A percentile compares a stretch with the other conserved stretches of the same genome.
Evolutionary conservation across 768 basidiomycete species (phyloP).

Genomic region (Grammothele lineata): DNA sequence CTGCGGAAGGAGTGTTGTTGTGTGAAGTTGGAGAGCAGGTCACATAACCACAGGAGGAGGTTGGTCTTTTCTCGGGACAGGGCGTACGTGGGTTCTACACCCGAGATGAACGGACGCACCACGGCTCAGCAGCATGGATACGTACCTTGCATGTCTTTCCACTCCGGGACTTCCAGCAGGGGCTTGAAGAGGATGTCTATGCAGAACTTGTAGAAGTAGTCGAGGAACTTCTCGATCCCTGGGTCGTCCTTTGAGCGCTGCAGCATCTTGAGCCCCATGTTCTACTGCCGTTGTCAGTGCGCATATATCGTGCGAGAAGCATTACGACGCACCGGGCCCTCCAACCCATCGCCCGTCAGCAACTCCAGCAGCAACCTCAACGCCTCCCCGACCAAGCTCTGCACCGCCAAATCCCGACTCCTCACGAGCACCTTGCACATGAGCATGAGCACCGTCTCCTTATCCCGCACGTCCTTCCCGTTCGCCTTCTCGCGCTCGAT

Average conservation of each 20-base stretch:
- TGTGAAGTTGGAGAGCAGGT: slow-evolving; percentile 85
- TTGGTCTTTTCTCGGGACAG: slow-evolving; percentile 74
- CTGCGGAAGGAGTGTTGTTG: slow-evolving; percentile 89
- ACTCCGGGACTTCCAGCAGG: slow-evolving; percentile 68
- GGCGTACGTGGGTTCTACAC: slow-evolving; percentile 45
- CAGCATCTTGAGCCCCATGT: slow-evolving; percentile 40
- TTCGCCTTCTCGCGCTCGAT: slow-evolving; percentile 61
- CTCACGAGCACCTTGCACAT: slow-evolving; percentile 74
- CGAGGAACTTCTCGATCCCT: slow-evolving; percentile 82
- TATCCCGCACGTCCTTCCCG: slow-evolving; percentile 57
- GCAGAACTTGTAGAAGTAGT: slow-evolving; percentile 90
- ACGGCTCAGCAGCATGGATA: not conserved
- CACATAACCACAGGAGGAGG: slow-evolving; percentile 85
- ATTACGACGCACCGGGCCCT: slow-evolving; percentile 16
- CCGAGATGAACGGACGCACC: not conserved
- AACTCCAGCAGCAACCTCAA: slow-evolving; percentile 80
- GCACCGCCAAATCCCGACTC: slow-evolving; percentile 80
- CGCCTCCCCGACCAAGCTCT: slow-evolving; percentile 88
- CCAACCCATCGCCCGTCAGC: slow-evolving; percentile 32
- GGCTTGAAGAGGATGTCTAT: slow-evolving; percentile 79
- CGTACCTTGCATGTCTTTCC: slow-evolving; percentile 46
- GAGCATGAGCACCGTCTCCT: slow-evolving; percentile 71
- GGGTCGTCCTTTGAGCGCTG: slow-evolving; percentile 73
- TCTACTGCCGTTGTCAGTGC: not conserved
- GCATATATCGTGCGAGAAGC: not conserved